Evolutionary conservation across 2,329 filamentous ascomycete species (phyloP), one percentile per base, ranked within the genome.

Genomic region (Graphiopsis chlorocephala): DNA sequence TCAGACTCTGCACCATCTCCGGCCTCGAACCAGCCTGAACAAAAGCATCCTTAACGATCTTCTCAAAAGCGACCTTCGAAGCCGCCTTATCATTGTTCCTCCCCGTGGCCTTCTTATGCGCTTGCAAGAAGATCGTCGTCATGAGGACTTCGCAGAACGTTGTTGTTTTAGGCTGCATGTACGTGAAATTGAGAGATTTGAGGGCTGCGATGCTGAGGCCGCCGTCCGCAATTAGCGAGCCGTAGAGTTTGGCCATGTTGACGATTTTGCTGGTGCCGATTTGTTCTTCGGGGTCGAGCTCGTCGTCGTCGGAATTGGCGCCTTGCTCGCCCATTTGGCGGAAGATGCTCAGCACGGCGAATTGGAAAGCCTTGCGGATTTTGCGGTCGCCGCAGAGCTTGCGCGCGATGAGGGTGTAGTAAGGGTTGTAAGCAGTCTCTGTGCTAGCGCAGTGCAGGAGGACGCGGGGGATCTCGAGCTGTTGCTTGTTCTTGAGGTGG

Each of bases 351-450:
- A 93, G 96, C 0, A 98, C 81, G 8, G 89, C 87, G 72, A 94
- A 93, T 74, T 95, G 91, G 74, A 98, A 96, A 1, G 91, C 89
- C 79, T 94, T 94, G 67, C 88, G 87, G 69, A 96, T 84, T 71
- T 88, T 87, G 28, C 71, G 87, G 66, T 93, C 91, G 3, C 82
- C 82, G 72, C 93, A 96, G 10, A 97, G 83, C 68, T 89, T 88
- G 56, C 86, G 86, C 11, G 92, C 93, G 42, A 99, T 88, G 0
- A 97, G 82, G 0, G 91, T 91, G 75, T 99, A 99, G 79, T 96
- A 99, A 0, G 91, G 91, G 72, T 99, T 99, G 78, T 97, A 96
- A 0, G 84, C 83, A 64, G 89, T 83, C 78, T 98, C 95, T 3
- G 90, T 89, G 50, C 91, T 91, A 1, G 89, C 89, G 74, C 93